Base-by-base conservation (phyloP, 495 filamentous ascomycete species). In the Neurospora sp. region DNA sequence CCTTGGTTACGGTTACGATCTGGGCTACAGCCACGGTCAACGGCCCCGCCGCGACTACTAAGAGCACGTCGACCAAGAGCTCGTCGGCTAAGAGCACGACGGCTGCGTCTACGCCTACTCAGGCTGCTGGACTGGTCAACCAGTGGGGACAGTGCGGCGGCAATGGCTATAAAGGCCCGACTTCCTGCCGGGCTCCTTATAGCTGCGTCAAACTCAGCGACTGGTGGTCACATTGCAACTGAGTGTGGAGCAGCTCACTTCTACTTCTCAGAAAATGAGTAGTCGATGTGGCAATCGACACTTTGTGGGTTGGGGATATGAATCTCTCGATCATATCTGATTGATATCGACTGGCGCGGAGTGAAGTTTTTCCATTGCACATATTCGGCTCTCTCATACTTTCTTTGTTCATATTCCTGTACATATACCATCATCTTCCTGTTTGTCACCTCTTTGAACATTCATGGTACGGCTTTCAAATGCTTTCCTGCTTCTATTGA, bases 101-200 rank as follows among this genome's bases (percentile, higher is more conserved):
- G 27, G 27, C 27, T 35, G 2, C 11, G 12, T 35, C 54, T 31
- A 23, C 70, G 18, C 35, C 54, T 23, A 70, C 59, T 37, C 72
- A 69, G 23, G 71, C 59, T 3, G 69, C 66, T 18, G 20, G 42
- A 9, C 48, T 75, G 2, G 80, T 84, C 46, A 73, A 79, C 20
- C 82, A 85, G 44, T 84, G 82, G 78, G 80, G 77, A 37, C 82
- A 83, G 77, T 85, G 83, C 69, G 83, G 83, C 39, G 83, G 83
- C 20, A 46, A 44, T 4, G 81, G 78, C 10, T 84, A 82, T 69
- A 76, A 74, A 4, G 83, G 83, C 5, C 71, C 82, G 39, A 84
- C 83, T 38, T 40, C 75, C 37, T 85, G 83, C 69, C 54, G 76
- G 72, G 46, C 83, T 39, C 82, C 82, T 9, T 83, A 79, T 74